These are phyloP conservation scores for Fonsecaea nubica DNA, from an alignment of 2,329 filamentous ascomycete species.

Conservation along the genomic window DNA sequence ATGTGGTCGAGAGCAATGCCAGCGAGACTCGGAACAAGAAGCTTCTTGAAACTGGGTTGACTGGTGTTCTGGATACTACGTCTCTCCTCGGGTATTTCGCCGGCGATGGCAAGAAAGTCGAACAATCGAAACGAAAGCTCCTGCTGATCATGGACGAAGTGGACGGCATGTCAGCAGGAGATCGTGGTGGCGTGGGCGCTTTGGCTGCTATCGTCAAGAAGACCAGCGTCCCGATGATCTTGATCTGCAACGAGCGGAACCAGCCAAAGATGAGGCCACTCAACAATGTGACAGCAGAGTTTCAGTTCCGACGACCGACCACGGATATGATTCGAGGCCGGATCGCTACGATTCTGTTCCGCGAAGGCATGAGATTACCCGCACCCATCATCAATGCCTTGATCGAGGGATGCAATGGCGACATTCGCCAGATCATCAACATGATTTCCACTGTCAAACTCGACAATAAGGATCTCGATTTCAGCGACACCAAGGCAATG, in stretches of 20 bases:
- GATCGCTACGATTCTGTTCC: constrained; percentile 92
- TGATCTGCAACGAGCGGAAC: constrained; percentile 95
- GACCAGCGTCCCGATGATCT: constrained; percentile 89
- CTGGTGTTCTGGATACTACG: constrained; percentile 90
- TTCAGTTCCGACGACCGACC: constrained; percentile 87
- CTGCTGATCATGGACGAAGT: constrained; percentile 99
- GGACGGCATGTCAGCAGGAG: constrained; percentile 97
- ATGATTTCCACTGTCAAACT: constrained; percentile 96
- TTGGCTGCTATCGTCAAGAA: constrained; percentile 94
- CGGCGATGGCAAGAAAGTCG: constrained; percentile 78
- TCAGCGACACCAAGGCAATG: constrained; percentile 88
- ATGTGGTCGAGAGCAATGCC: constrained; percentile 92
- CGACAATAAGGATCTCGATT: constrained; percentile 73
- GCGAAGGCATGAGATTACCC: constrained; percentile 87
- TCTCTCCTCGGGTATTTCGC: constrained; percentile 92
- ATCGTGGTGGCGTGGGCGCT: constrained; percentile 92
- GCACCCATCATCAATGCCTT: constrained; percentile 84
- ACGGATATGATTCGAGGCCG: constrained; percentile 89
- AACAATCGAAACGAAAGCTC: constrained; percentile 85
- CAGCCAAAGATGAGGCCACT: constrained; percentile 99
- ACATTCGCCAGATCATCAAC: constrained; percentile 98
- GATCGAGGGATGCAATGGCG: constrained; percentile 92
- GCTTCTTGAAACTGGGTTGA: constrained; percentile 85
- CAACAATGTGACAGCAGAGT: constrained; percentile 80
- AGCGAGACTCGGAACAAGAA: constrained; percentile 97